Percentiles rank a stretch among this genome's conserved stretches.
phyloP scores from a whole-genome alignment of 257 asterid species.

The Ocimum tenuiflorum region DNA sequence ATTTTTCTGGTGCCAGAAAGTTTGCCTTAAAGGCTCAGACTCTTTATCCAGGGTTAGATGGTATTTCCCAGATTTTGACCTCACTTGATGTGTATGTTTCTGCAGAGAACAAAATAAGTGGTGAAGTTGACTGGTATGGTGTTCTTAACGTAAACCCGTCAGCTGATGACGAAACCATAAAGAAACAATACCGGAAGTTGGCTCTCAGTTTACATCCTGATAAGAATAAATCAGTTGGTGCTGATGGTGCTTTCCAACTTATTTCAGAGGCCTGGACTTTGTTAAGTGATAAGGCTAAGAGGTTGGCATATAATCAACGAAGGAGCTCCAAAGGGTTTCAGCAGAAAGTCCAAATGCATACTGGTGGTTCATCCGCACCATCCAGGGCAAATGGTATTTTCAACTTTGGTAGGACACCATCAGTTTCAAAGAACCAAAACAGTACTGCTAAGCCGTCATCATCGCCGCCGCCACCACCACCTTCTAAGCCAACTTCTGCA shows the following conservation, averaged over 20 bases:
- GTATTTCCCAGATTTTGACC: slow-evolving; percentile 57
- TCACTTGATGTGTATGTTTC: slow-evolving; percentile 56
- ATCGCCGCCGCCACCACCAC: slow-evolving; percentile 3
- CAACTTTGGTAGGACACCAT: slow-evolving; percentile 1
- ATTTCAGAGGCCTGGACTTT: slow-evolving; percentile 86
- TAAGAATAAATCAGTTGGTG: slow-evolving; percentile 84
- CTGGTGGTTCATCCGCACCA: slow-evolving; percentile 42
- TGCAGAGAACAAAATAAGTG: slow-evolving; percentile 50
- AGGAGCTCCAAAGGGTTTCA: slow-evolving; percentile 42
- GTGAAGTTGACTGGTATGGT: slow-evolving; percentile 74
- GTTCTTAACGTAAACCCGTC: slow-evolving; percentile 60
- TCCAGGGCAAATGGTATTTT: slow-evolving; percentile 11
- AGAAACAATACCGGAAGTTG: slow-evolving; percentile 80
- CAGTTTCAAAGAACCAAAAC: slow-evolving; percentile 3
- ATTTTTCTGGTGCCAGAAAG: slow-evolving; percentile 55
- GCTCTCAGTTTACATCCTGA: slow-evolving; percentile 96
- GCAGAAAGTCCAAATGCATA: slow-evolving; percentile 31
- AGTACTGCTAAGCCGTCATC: not conserved
- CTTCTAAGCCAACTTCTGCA: slow-evolving; percentile 6
- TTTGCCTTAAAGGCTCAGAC: slow-evolving; percentile 62
- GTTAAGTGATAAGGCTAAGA: slow-evolving; percentile 49
- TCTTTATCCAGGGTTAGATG: slow-evolving; percentile 59
- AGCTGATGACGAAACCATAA: slow-evolving; percentile 57
- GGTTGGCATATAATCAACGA: slow-evolving; percentile 63
- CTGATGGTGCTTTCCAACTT: slow-evolving; percentile 80